These are phyloP conservation scores for Kwoniella europaea DNA, from an alignment of 768 basidiomycete genomes.

Conservation along the genomic window DNA sequence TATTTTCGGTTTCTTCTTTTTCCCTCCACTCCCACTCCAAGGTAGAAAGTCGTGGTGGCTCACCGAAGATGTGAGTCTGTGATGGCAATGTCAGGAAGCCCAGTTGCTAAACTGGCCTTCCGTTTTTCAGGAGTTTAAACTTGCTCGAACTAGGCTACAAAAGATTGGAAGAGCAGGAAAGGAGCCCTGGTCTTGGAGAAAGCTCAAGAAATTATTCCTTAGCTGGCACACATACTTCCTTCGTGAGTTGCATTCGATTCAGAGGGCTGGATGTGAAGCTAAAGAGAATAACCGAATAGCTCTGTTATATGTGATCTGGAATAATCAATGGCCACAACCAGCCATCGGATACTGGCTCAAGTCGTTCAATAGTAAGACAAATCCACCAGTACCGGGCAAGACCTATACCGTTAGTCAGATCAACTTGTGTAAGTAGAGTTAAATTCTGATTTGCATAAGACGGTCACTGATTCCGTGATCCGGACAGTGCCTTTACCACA, in stretches of 20 bases:
- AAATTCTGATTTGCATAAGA: background rate
- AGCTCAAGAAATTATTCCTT: constrained; percentile 26
- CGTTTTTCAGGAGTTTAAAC: constrained; percentile 29
- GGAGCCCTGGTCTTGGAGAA: constrained; percentile 29
- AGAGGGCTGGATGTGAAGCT: background rate
- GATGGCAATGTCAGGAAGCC: background rate
- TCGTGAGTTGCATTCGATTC: constrained; percentile 17
- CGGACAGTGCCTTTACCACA: constrained; percentile 33
- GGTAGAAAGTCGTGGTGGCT: constrained; percentile 35
- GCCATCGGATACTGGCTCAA: constrained; percentile 47
- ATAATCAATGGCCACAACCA: constrained; percentile 31
- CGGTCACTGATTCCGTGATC: background rate
- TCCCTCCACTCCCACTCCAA: constrained; percentile 34
- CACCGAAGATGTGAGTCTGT: constrained; percentile 22
- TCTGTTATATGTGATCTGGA: constrained; percentile 36
- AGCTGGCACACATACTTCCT: constrained; percentile 48
- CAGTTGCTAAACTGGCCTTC: background rate
- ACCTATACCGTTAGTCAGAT: constrained; percentile 40
- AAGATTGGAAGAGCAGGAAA: constrained; percentile 30
- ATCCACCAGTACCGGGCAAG: constrained; percentile 36
- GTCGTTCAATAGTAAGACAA: constrained; percentile 38
- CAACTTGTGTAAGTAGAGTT: constrained; percentile 31
- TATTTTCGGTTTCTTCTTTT: constrained; percentile 37
- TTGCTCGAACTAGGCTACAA: constrained; percentile 33
- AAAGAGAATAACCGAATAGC: constrained; percentile 6